These are phyloP conservation scores for Wickerhamiella cacticola DNA, from an alignment of 805 yeast genomes.

Conservation along the genomic window DNA sequence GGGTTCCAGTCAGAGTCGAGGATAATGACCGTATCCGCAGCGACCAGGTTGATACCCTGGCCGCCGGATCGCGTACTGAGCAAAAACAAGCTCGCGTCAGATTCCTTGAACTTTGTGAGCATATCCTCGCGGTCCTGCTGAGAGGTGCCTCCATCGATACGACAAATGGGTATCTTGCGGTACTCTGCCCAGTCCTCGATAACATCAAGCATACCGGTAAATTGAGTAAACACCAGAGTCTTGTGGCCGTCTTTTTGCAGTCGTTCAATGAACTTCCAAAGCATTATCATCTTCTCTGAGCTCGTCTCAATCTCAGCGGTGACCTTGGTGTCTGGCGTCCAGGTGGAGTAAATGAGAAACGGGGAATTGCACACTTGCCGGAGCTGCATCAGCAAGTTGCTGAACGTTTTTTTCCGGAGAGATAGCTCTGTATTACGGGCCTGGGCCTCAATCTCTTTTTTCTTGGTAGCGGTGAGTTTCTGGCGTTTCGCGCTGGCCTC, in stretches of 20 bases:
- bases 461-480: background rate
- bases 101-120: constrained; percentile 41
- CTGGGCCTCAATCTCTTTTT: constrained; percentile 10
- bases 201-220: constrained; percentile 70
- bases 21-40: constrained; percentile 80
- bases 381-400: constrained; percentile 69
- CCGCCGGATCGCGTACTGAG: constrained; percentile 93
- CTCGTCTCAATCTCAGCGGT: constrained; percentile 36
- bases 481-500: constrained; percentile 15
- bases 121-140: constrained; percentile 55
- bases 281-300: constrained; percentile 62
- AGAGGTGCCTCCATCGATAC: constrained; percentile 66
- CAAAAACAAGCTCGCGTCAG: constrained; percentile 43
- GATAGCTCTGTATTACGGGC: constrained; percentile 29
- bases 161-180: constrained; percentile 36
- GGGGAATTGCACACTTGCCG: constrained; percentile 81
- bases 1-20: constrained; percentile 98
- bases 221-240: constrained; percentile 75
- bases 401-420: constrained; percentile 42
- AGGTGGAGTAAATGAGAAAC: constrained; percentile 71
- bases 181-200: constrained; percentile 59
- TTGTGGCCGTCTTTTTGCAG: constrained; percentile 46
- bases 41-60: constrained; percentile 71
- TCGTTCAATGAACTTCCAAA: constrained; percentile 48
- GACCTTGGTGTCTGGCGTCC: constrained; percentile 36